phyloP scores from a whole-genome alignment of 2,329 filamentous ascomycete species.

The Ascochyta pisi region DNA sequence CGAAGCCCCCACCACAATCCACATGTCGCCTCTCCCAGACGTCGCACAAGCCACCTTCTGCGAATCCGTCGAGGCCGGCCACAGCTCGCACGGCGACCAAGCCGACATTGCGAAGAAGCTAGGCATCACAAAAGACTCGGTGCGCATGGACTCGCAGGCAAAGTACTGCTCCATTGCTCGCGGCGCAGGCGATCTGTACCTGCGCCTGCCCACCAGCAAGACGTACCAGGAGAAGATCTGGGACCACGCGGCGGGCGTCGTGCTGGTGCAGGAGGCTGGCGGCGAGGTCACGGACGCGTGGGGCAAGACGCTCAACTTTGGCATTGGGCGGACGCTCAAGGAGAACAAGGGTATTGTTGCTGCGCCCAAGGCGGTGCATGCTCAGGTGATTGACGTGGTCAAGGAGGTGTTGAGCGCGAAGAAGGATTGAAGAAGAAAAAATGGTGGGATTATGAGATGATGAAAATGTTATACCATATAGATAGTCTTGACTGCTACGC shows the following conservation, averaged over 20 bases:
- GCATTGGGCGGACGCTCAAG: conserved; percentile 81
- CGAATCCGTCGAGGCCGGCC: conserved; percentile 92
- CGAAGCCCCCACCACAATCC: conserved; percentile 67
- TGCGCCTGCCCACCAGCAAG: conserved; percentile 82
- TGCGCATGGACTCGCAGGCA: conserved; percentile 96
- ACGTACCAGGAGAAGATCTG: conserved; percentile 99
- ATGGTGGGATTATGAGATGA: no score
- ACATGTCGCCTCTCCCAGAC: conserved; percentile 78
- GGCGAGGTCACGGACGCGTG: conserved; percentile 89
- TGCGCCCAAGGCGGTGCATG: conserved; percentile 78
- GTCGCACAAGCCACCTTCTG: conserved; percentile 88
- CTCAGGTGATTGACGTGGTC: conserved; percentile 78
- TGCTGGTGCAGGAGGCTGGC: conserved; percentile 93
- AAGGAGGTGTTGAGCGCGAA: conserved; percentile 71
- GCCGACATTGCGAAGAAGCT: conserved; percentile 82
- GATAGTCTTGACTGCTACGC: no score
- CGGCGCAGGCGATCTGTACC: conserved; percentile 92
- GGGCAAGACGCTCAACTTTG: conserved; percentile 86
- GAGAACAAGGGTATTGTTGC: conserved; percentile 95
- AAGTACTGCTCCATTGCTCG: conserved; percentile 97
- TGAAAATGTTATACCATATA: no score
- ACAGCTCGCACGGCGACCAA: conserved; percentile 89
- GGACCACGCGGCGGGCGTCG: conserved; percentile 95
- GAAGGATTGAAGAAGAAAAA: conserved; percentile 3
- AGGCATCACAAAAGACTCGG: conserved; percentile 86